phyloP scores from a whole-genome alignment of 164 flowering plant species.

The Magnolia sinica region DNA sequence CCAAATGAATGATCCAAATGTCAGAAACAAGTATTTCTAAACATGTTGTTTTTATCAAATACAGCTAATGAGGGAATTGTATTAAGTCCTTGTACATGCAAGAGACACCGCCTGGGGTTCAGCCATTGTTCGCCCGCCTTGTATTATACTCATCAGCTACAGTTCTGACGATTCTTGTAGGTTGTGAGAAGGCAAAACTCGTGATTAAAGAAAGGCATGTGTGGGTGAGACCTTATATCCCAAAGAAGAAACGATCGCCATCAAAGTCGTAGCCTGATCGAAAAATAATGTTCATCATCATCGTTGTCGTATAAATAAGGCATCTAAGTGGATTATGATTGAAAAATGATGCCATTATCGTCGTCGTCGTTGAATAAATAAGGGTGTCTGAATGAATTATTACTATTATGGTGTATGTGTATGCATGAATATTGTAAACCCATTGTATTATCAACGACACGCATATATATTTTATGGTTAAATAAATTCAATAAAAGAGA shows the following conservation, averaged over 20 bases:
- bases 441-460: too few species aligned
- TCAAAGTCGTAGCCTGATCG: not conserved
- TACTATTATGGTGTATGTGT: too few species aligned
- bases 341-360: too few species aligned
- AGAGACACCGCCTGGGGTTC: not conserved
- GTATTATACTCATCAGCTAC: not conserved
- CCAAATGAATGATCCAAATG: too few species aligned
- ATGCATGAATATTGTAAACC: too few species aligned
- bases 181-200: not conserved
- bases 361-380: too few species aligned
- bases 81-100: not conserved
- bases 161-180: not conserved
- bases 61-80: constrained; percentile 7
- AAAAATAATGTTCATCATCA: not conserved
- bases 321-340: too few species aligned
- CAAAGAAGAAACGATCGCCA: not conserved
- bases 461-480: too few species aligned
- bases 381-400: too few species aligned
- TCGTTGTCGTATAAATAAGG: too few species aligned
- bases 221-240: not conserved
- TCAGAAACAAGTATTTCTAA: too few species aligned
- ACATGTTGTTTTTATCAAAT: not conserved
- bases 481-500: too few species aligned
- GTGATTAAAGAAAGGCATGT: constrained; percentile 5
- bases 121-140: not conserved